These are phyloP conservation scores for Blastobotrys raffinosifermentans DNA, from an alignment of 1,139 yeast genomes.

Conservation along the genomic window DNA sequence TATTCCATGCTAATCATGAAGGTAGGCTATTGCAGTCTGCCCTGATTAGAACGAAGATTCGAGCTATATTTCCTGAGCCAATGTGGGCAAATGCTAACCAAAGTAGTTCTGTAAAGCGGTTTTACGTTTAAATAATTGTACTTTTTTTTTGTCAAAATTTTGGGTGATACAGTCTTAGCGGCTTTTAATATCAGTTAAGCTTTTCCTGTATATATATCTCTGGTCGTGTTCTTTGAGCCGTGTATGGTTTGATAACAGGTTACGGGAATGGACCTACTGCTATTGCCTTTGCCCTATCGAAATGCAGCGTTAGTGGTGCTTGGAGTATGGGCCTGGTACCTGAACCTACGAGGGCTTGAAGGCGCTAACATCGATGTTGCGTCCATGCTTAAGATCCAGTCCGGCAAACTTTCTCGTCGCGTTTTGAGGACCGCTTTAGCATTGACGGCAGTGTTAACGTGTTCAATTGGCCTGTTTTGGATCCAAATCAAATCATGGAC, in stretches of 20 bases:
- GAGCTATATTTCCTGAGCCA: background rate
- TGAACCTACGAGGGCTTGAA: constrained; percentile 37
- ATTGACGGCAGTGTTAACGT: constrained; percentile 24
- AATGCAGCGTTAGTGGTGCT: constrained; percentile 39
- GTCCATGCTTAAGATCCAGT: constrained; percentile 34
- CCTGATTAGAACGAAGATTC: constrained; percentile 14
- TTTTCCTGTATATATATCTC: no score
- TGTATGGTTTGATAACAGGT: no score
- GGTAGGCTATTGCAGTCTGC: background rate
- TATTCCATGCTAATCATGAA: constrained; percentile 30
- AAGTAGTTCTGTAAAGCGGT: no score
- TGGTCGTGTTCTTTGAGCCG: no score
- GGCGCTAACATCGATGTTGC: constrained; percentile 38
- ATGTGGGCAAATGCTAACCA: constrained; percentile 2
- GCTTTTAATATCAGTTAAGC: no score
- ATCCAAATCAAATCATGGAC: constrained; percentile 10
- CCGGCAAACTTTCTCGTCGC: constrained; percentile 26
- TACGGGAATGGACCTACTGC: no score
- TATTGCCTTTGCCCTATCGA: constrained; percentile 46
- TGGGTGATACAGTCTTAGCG: no score
- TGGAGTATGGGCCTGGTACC: constrained; percentile 49
- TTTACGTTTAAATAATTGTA: background rate
- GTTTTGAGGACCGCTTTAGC: constrained; percentile 14
- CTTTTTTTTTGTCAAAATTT: background rate
- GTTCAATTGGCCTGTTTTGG: constrained; percentile 17